Base-by-base conservation (phyloP, 2,329 filamentous ascomycete species). In the Ilyonectria sp. region DNA sequence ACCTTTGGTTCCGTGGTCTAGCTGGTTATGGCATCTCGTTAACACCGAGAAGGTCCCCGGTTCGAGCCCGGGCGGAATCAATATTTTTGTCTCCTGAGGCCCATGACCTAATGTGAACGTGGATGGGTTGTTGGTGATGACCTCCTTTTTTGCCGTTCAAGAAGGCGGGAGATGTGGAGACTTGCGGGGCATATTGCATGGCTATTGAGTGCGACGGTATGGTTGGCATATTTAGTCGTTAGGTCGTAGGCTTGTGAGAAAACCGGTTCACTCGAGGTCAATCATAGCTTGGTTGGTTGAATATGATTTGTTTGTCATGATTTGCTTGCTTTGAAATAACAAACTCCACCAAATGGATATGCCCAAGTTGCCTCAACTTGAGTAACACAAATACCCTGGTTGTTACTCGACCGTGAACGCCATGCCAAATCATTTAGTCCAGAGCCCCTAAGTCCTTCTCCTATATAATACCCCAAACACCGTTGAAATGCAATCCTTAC, bases 401-500 rank as follows among this genome's bases (percentile, higher is more conserved):
- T 49, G 49, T 57, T 47, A 35, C 37, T 29, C 17, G 40, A 29
- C 46, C 62, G 43, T 17, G 8, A 73, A 74, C 73, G 63, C 73
- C 73, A 46, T 70, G 59, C 67, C 63, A 63, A 57, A 19, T 54
- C 59, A 50, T 23, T 15, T 47, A 55, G 21, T 19, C 21, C 29
- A 33, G 33, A 44, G 40, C 35, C 50, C 37, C 21, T 37, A 31
- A 29, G 35, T 40, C 60, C 31, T 69, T 65, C 19, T 65, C 19
- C 59, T 23, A 46, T 49, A 21, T 47, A 21, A 60, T 21, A 49
- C 40, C 44, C 54, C 13, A 19, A 73, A 73, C 68, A 55, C 68
- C 69, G 37, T 62, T 29, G 21, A 63, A 53, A 56, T 21, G 26
- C 50, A 44, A 62, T n/a, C 49, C 29, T 74, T 71, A 82, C 70